A percentile compares a stretch with the other conserved stretches of the same genome.
phyloP scores from a whole-genome alignment of 257 asterid genomes.

The Capsicum baccatum region DNA sequence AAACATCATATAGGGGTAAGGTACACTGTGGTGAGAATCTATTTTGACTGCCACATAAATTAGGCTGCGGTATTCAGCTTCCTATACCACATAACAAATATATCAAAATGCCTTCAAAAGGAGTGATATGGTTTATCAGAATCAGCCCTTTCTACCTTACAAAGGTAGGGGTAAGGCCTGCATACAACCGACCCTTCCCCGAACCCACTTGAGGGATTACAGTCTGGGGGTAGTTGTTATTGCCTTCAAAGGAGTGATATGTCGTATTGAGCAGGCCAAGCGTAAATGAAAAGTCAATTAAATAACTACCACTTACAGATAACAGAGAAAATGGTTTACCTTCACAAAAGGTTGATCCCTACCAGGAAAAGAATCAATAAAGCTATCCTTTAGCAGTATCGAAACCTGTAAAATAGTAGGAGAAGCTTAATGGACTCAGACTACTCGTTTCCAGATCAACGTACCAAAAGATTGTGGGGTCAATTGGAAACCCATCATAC shows the following conservation, averaged over 20 bases:
- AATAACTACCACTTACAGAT: slow-evolving; percentile 18
- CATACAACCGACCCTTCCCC: no score
- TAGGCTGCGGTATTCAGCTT: neutral
- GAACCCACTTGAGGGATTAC: no score
- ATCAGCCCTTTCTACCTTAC: no score
- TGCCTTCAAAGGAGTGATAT: slow-evolving; percentile 13
- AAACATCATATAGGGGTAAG: neutral
- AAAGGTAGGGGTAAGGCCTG: no score
- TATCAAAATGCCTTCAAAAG: neutral
- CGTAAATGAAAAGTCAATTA: neutral
- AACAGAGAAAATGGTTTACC: slow-evolving; percentile 49
- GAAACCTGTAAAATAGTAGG: slow-evolving; percentile 66
- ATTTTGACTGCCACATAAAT: neutral
- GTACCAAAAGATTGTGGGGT: neutral
- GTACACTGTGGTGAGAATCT: neutral
- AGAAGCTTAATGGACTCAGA: slow-evolving; percentile 19
- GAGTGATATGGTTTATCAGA: neutral
- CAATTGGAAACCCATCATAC: slow-evolving; percentile 40
- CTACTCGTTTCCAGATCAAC: slow-evolving; percentile 15
- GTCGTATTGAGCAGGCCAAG: neutral
- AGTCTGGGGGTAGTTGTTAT: no score
- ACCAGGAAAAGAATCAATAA: slow-evolving; percentile 69
- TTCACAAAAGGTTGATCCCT: slow-evolving; percentile 71
- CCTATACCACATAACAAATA: neutral
- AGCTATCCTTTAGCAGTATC: slow-evolving; percentile 83